Percentiles rank a stretch among this genome's conserved stretches.
phyloP scores from a whole-genome alignment of 306 rosid species.

The Rubus idaeus region DNA sequence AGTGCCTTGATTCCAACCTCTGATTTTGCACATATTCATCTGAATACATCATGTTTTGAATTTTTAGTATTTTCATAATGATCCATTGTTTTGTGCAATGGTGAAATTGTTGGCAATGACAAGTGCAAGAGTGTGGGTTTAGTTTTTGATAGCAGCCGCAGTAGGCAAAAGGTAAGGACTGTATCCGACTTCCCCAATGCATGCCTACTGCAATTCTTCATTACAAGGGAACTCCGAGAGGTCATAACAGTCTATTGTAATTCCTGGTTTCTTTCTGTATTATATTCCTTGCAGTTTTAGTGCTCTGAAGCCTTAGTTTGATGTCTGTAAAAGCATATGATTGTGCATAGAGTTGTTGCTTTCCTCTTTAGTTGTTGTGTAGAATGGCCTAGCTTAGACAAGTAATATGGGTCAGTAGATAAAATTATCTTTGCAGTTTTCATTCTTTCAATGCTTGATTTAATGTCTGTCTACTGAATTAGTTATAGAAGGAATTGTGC shows the following conservation, averaged over 20 bases:
- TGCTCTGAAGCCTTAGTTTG: neutral
- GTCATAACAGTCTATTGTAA: neutral
- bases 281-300: neutral
- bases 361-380: neutral
- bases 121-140: neutral
- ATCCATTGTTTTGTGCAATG: neutral
- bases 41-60: neutral
- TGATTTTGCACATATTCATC: neutral
- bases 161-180: neutral
- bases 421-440: neutral
- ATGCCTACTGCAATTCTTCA: neutral
- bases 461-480: neutral
- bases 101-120: neutral
- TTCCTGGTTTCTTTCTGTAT: neutral
- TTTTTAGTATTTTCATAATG: neutral
- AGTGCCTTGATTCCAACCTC: neutral
- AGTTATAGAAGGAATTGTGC: neutral
- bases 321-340: conserved; percentile 2
- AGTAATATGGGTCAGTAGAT: neutral
- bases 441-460: neutral
- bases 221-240: neutral
- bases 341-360: neutral
- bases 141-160: neutral
- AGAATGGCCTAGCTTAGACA: neutral
- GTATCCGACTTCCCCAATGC: too few species aligned